phyloP scores from a whole-genome alignment of 129 eudicot species.

The Calendula officinalis region DNA sequence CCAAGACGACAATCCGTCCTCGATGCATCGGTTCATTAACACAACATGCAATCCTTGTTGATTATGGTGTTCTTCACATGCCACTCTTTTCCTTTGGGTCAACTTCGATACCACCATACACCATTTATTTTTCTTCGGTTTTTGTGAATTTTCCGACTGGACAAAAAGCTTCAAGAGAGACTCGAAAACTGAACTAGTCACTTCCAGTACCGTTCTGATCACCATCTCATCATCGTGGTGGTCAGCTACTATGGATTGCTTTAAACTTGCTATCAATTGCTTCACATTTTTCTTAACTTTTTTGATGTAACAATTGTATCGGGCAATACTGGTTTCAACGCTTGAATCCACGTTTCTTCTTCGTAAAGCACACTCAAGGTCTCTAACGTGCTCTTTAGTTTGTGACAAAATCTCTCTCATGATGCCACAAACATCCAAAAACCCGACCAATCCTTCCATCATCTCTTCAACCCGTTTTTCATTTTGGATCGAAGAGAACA shows the following conservation, averaged over 20 bases:
- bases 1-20: slow-evolving; percentile 3
- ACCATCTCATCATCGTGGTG: slow-evolving; percentile 21
- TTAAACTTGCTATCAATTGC: slow-evolving; percentile 19
- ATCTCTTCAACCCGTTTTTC: slow-evolving; percentile 27
- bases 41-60: slow-evolving; percentile 21
- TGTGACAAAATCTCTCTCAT: slow-evolving; percentile 31
- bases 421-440: slow-evolving; percentile 38
- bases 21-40: background rate
- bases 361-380: slow-evolving; percentile 33
- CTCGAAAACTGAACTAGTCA: slow-evolving; percentile 26
- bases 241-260: slow-evolving; percentile 18
- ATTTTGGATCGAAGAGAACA: slow-evolving; percentile 15
- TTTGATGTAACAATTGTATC: slow-evolving; percentile 30
- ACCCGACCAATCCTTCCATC: slow-evolving; percentile 30
- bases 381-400: slow-evolving; percentile 22
- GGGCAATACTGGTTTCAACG: slow-evolving; percentile 1
- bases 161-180: slow-evolving; percentile 32
- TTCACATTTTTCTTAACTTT: slow-evolving; percentile 32
- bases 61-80: slow-evolving; percentile 25
- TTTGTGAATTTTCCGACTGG: slow-evolving; percentile 4
- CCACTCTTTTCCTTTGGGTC: slow-evolving; percentile 26
- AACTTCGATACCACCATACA: slow-evolving; percentile 29
- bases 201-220: slow-evolving; percentile 22
- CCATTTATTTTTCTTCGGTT: slow-evolving; percentile 26
- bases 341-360: slow-evolving; percentile 28